phyloP scores from a whole-genome alignment of 495 filamentous ascomycete genomes.

The Aspergillus mulundensis region DNA sequence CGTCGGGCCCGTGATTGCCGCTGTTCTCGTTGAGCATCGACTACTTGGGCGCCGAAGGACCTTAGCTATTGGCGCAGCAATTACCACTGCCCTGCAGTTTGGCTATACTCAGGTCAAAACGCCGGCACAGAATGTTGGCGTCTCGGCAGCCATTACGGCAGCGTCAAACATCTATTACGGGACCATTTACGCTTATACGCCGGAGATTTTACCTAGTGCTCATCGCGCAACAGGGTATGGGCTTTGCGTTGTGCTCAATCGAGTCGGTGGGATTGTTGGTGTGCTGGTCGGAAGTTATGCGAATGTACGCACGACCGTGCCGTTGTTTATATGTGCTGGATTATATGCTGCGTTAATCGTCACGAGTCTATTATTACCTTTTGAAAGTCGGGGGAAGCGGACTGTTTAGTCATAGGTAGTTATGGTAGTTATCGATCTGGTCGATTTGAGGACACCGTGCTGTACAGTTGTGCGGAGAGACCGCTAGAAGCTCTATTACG shows the following conservation, averaged over 20 bases:
- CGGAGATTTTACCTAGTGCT: conserved; percentile 40
- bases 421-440: not conserved
- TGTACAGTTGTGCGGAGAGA: too few relatives aligned
- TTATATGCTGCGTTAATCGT: conserved; percentile 29
- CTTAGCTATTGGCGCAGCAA: conserved; percentile 34
- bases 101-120: conserved; percentile 42
- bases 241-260: conserved; percentile 36
- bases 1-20: conserved; percentile 37
- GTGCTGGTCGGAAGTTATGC: conserved; percentile 38
- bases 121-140: conserved; percentile 37
- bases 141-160: conserved; percentile 38
- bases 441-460: too few relatives aligned
- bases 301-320: conserved; percentile 29
- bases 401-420: not conserved
- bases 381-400: conserved; percentile 24
- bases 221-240: conserved; percentile 43
- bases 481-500: too few relatives aligned
- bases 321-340: conserved; percentile 37
- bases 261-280: conserved; percentile 35
- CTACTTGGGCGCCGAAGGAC: conserved; percentile 34
- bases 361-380: conserved; percentile 33
- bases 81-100: conserved; percentile 42
- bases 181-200: conserved; percentile 45
- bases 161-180: conserved; percentile 46
- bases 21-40: conserved; percentile 29